Base-by-base conservation (phyloP, 257 asterid species). In the Sherardia arvensis region DNA sequence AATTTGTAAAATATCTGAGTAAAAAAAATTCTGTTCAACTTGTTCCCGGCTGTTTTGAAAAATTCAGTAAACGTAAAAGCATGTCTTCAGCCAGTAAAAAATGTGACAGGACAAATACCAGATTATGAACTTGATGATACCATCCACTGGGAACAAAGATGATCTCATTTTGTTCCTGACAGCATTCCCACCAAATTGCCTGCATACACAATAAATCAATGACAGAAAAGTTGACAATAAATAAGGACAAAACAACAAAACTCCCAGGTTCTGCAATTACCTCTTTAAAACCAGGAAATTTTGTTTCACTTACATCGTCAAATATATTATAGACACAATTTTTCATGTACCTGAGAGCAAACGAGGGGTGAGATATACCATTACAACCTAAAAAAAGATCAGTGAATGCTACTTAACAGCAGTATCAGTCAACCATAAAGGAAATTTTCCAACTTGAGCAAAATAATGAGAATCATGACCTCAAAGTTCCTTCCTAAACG, bases 101-200 rank as follows among this genome's bases (percentile, higher is more conserved):
- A 15, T 27, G 32, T 61, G 59, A 30, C 63, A 11, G 26, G 58
- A 56, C 47, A 43, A 21, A 33, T 91, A 91, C 98, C 97, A 82
- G 73, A 80, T 93, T 93, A 59, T 82, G 95, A 73, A 93, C 96
- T 93, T 93, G 99, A 76, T 93, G 99, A 72, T 84, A 93, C 99
- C 97, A 93, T 69, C 97, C 96, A 80, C 97, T 89, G 54, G 99
- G 97, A 34, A 93, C 99, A 33, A 93, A 93, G 68, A 93, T 93
- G 63, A 93, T 83, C 74, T 90, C 99, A 53, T 83, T 76, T 65
- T 28, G 72, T 72, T 85, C 95, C 73, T 93, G 99, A 77, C 80
- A 84, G 64, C 99, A 93, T 62, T 89, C 96, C 84, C 59, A 76
- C 99, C 99, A 93, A 61, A 80, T 62, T 27, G 99, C 88, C 96